These are phyloP conservation scores for Fusarium tuaranense DNA, from an alignment of 2,329 filamentous ascomycete genomes.

Conservation along the genomic window DNA sequence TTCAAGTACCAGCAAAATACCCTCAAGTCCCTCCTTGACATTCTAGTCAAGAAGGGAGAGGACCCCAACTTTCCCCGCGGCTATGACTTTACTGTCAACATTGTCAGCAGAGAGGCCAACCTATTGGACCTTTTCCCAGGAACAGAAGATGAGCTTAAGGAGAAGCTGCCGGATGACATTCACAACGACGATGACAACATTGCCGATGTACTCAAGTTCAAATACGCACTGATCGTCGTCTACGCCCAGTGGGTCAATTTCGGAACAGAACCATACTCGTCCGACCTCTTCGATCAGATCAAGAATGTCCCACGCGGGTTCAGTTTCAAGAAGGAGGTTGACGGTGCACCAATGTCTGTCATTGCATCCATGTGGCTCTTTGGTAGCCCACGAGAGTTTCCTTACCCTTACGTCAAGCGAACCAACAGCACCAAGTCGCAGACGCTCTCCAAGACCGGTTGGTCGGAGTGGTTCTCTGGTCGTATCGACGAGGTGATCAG, in stretches of 20 bases:
- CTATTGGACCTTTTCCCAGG: slow-evolving; percentile 27
- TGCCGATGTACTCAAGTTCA: slow-evolving; percentile 48
- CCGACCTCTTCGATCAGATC: neutral
- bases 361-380: slow-evolving; percentile 55
- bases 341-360: neutral
- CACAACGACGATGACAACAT: slow-evolving; percentile 11
- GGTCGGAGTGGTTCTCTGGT: slow-evolving; percentile 36
- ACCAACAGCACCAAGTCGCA: slow-evolving; percentile 58
- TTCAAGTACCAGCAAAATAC: slow-evolving; percentile 50
- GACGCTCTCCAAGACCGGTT: slow-evolving; percentile 53
- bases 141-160: slow-evolving; percentile 49
- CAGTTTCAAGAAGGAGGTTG: neutral
- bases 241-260: slow-evolving; percentile 58
- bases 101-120: slow-evolving; percentile 53
- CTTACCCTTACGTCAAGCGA: slow-evolving; percentile 61
- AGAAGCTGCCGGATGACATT: slow-evolving; percentile 51
- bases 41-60: slow-evolving; percentile 58
- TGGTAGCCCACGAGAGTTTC: slow-evolving; percentile 58
- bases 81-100: slow-evolving; percentile 60
- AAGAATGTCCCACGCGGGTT: neutral
- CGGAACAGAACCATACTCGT: neutral
- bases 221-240: slow-evolving; percentile 55
- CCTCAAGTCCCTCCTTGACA: slow-evolving; percentile 53
- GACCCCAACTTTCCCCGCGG: slow-evolving; percentile 56
- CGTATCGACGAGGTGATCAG: slow-evolving; percentile 38